A percentile compares a stretch with the other conserved stretches of the same genome.
Conservation (phyloP, 208 protist species). For the Trypanosoma conorhini region DNA sequence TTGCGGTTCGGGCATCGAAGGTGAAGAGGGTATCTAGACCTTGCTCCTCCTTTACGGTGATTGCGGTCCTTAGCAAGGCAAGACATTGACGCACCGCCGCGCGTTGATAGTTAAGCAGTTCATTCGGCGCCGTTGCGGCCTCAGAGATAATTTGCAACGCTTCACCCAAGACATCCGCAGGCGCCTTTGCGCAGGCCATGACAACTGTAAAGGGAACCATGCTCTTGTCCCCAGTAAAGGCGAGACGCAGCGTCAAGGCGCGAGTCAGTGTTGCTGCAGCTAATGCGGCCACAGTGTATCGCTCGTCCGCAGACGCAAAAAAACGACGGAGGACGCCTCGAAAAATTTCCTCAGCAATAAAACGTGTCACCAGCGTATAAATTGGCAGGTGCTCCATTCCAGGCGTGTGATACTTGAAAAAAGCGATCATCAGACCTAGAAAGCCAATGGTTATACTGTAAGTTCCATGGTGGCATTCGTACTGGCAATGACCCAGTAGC, state of each 20-base stretch:
- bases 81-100: constrained; percentile 77
- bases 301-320: constrained; percentile 50
- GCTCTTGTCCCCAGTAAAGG: constrained; percentile 24
- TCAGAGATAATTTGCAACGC: constrained; percentile 49
- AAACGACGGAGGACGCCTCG: constrained; percentile 58
- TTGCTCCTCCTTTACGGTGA: constrained; percentile 52
- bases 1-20: constrained; percentile 73
- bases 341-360: constrained; percentile 80
- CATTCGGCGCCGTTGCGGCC: constrained; percentile 42
- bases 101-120: constrained; percentile 61
- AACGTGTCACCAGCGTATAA: constrained; percentile 67
- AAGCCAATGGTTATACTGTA: constrained; percentile 84
- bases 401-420: constrained; percentile 62
- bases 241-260: constrained; percentile 56
- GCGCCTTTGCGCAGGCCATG: constrained; percentile 73
- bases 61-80: constrained; percentile 58
- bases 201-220: constrained; percentile 55
- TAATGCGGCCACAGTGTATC: constrained; percentile 75
- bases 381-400: constrained; percentile 38
- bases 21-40: constrained; percentile 51
- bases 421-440: constrained; percentile 69
- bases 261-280: constrained; percentile 65
- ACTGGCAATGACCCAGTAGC: constrained; percentile 78
- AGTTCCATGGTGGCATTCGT: constrained; percentile 57
- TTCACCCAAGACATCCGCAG: constrained; percentile 78